Evolutionary conservation across 768 basidiomycete genomes (phyloP).

Genomic region (Leccinum rimulosum): DNA sequence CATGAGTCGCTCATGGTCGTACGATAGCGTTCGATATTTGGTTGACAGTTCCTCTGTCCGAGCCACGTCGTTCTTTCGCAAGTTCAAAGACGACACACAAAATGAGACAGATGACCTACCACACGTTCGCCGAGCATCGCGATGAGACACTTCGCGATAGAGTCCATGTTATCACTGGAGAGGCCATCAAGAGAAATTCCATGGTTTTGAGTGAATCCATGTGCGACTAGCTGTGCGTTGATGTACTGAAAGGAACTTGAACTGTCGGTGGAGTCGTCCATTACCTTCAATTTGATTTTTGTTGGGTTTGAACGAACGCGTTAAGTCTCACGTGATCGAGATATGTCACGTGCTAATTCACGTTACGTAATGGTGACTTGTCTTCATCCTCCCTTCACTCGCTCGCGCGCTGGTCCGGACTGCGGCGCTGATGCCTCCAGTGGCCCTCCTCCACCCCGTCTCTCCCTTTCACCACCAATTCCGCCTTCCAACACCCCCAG

Average conservation of each 20-base stretch:
- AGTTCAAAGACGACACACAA: slow-evolving; percentile 10
- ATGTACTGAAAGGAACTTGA: slow-evolving; percentile 57
- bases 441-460: slow-evolving; percentile 41
- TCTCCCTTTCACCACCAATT: slow-evolving; percentile 15
- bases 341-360: slow-evolving; percentile 6
- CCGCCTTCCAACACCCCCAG: slow-evolving; percentile 11
- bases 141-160: slow-evolving; percentile 70
- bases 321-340: slow-evolving; percentile 23
- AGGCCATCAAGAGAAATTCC: slow-evolving; percentile 71
- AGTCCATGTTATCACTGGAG: slow-evolving; percentile 51
- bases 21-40: slow-evolving; percentile 71
- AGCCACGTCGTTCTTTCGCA: slow-evolving; percentile 65
- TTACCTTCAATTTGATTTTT: neutral
- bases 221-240: slow-evolving; percentile 78
- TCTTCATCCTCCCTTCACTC: slow-evolving; percentile 7
- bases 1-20: slow-evolving; percentile 75
- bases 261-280: neutral
- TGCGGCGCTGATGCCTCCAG: slow-evolving; percentile 3
- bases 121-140: slow-evolving; percentile 73
- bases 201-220: slow-evolving; percentile 65
- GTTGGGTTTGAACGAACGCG: slow-evolving; percentile 21
- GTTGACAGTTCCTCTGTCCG: slow-evolving; percentile 74
- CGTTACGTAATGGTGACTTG: slow-evolving; percentile 27
- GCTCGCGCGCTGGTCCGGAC: neutral
- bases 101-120: slow-evolving; percentile 43